phyloP scores from a whole-genome alignment of 179 eudicot genomes.

The Carnegiea gigantea region DNA sequence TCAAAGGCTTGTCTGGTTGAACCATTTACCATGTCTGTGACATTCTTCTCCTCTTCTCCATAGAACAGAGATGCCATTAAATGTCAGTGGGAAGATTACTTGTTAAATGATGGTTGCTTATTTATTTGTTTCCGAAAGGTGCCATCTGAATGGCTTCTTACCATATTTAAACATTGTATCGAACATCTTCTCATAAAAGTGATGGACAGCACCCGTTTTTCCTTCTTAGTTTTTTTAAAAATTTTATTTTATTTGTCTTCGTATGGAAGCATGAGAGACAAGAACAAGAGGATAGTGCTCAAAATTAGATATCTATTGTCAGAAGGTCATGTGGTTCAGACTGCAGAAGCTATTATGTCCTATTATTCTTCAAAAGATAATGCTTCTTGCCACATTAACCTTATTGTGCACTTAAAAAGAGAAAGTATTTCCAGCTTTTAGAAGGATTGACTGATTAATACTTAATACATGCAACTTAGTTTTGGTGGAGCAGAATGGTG shows the following conservation, averaged over 20 bases:
- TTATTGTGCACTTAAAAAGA: no score
- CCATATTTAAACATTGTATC: neutral
- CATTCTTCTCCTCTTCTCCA: neutral
- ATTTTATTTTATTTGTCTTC: neutral
- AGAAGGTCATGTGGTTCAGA: neutral
- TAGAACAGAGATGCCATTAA: neutral
- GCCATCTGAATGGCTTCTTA: neutral
- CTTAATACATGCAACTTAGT: neutral
- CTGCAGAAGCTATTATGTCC: neutral
- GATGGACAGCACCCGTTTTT: neutral
- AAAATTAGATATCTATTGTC: neutral
- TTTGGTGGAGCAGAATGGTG: neutral
- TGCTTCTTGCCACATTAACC: neutral
- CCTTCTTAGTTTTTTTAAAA: neutral
- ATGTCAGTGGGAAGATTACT: neutral
- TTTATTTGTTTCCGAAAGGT: neutral
- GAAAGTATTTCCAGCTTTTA: no score
- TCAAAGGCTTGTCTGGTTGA: neutral
- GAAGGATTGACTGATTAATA: no score
- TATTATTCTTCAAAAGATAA: neutral
- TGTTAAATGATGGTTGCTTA: neutral
- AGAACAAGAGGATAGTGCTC: neutral
- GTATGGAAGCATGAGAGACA: neutral
- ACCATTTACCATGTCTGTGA: neutral
- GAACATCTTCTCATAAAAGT: neutral